Conservation (phyloP, 768 basidiomycete genomes). For the Lactarius pseudohatsudake region DNA sequence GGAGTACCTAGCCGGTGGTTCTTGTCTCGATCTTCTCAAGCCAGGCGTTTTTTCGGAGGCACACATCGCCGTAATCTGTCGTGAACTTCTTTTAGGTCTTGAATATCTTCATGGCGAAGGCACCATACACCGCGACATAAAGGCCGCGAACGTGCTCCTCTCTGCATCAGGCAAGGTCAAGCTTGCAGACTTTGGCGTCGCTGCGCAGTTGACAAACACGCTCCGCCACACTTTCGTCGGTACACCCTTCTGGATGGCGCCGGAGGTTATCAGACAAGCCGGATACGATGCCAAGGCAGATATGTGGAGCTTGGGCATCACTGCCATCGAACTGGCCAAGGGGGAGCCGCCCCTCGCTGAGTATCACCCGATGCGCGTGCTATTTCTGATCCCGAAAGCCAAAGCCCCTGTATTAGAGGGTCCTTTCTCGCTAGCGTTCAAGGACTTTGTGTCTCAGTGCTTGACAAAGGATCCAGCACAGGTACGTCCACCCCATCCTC, state of each 20-base stretch:
- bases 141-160: constrained; percentile 93
- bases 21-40: constrained; percentile 94
- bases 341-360: constrained; percentile 96
- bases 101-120: constrained; percentile 95
- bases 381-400: constrained; percentile 97
- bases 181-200: constrained; percentile 97
- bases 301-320: constrained; percentile 98
- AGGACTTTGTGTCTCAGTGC: constrained; percentile 89
- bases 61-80: constrained; percentile 93
- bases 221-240: constrained; percentile 97
- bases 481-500: constrained; percentile 41
- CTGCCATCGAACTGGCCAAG: constrained; percentile 96
- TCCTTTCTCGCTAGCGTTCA: constrained; percentile 79
- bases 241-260: constrained; percentile 98
- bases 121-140: constrained; percentile 98
- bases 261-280: constrained; percentile 95
- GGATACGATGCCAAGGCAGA: constrained; percentile 97
- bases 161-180: constrained; percentile 93
- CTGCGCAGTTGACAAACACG: constrained; percentile 93
- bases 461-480: constrained; percentile 86
- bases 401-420: constrained; percentile 91
- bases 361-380: constrained; percentile 97
- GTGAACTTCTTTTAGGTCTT: constrained; percentile 88
- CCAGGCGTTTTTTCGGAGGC: constrained; percentile 87
- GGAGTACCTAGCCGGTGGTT: constrained; percentile 99